These are phyloP conservation scores for Cercospora sojina DNA, from an alignment of 2,329 filamentous ascomycete genomes.

Conservation along the genomic window DNA sequence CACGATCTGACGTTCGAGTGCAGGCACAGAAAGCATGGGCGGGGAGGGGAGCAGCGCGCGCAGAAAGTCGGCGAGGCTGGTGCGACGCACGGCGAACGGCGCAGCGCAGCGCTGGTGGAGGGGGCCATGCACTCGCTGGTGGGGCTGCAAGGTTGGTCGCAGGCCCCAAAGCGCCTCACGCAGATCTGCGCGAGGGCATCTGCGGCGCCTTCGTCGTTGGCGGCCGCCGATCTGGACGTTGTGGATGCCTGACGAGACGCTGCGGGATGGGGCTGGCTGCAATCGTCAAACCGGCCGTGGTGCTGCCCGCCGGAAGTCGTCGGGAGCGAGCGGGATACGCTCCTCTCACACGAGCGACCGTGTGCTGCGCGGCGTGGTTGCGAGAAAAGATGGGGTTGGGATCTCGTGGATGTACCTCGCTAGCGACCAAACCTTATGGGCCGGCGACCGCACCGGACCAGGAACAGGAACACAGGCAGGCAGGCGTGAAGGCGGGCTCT, in stretches of 20 bases:
- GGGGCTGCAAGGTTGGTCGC: slow-evolving; percentile 20
- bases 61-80: background rate
- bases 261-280: background rate
- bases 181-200: slow-evolving; percentile 19
- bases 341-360: slow-evolving; percentile 2
- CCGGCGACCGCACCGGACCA: slow-evolving; percentile 6
- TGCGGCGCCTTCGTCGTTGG: slow-evolving; percentile 10
- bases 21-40: slow-evolving; percentile 21
- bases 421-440: slow-evolving; percentile 14
- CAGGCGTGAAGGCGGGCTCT: slow-evolving; percentile 8
- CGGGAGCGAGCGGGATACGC: slow-evolving; percentile 12
- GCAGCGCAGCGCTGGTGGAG: slow-evolving; percentile 14
- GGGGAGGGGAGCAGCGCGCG: slow-evolving; percentile 7
- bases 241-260: slow-evolving; percentile 9
- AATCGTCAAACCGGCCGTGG: background rate
- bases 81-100: background rate
- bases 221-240: background rate
- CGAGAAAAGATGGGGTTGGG: slow-evolving; percentile 19
- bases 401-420: slow-evolving; percentile 23
- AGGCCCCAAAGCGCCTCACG: slow-evolving; percentile 19
- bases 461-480: slow-evolving; percentile 26
- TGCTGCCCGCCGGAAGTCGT: slow-evolving; percentile 14
- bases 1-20: slow-evolving; percentile 24
- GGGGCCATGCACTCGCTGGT: slow-evolving; percentile 14
- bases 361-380: slow-evolving; percentile 2